phyloP scores from a whole-genome alignment of 2,329 filamentous ascomycete genomes.

The Plenodomus lindquistii region DNA sequence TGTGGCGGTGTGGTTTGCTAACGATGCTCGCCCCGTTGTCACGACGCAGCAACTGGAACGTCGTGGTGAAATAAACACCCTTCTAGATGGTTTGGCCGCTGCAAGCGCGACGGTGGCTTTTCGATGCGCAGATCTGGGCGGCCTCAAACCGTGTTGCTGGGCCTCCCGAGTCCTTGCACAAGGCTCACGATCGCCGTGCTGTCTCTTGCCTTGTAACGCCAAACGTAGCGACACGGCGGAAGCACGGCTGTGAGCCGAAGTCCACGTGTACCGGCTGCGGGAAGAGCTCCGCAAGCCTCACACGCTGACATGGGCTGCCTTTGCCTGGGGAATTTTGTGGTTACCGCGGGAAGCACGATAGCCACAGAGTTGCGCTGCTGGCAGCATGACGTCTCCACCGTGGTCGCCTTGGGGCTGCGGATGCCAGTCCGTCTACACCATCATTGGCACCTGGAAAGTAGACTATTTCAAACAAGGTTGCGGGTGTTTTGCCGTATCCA shows the following conservation, averaged over 20 bases:
- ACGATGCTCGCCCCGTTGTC: not conserved
- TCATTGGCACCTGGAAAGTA: slow-evolving; percentile 27
- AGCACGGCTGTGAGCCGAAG: slow-evolving; percentile 9
- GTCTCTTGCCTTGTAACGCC: slow-evolving; percentile 15
- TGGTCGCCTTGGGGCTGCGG: slow-evolving; percentile 18
- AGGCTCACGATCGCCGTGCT: slow-evolving; percentile 28
- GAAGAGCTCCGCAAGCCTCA: not conserved
- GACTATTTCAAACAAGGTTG: slow-evolving; percentile 10
- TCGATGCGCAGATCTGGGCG: slow-evolving; percentile 25
- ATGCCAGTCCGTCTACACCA: slow-evolving; percentile 11
- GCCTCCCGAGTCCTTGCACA: slow-evolving; percentile 31
- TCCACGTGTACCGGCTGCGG: slow-evolving; percentile 18
- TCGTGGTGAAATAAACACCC: not conserved
- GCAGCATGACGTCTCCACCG: slow-evolving; percentile 10
- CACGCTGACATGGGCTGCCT: slow-evolving; percentile 3
- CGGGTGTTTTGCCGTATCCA: slow-evolving; percentile 16
- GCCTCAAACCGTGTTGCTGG: slow-evolving; percentile 38
- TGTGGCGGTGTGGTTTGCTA: not conserved
- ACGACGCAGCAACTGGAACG: slow-evolving; percentile 4
- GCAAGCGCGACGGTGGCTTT: slow-evolving; percentile 27
- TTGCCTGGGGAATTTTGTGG: slow-evolving; percentile 5
- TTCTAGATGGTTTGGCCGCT: slow-evolving; percentile 22
- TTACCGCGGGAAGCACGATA: slow-evolving; percentile 42
- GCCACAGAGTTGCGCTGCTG: slow-evolving; percentile 19
- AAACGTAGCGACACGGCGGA: slow-evolving; percentile 3